Conservation (phyloP, 1,284 basidiomycete genomes). For the Agroathelia rolfsii region DNA sequence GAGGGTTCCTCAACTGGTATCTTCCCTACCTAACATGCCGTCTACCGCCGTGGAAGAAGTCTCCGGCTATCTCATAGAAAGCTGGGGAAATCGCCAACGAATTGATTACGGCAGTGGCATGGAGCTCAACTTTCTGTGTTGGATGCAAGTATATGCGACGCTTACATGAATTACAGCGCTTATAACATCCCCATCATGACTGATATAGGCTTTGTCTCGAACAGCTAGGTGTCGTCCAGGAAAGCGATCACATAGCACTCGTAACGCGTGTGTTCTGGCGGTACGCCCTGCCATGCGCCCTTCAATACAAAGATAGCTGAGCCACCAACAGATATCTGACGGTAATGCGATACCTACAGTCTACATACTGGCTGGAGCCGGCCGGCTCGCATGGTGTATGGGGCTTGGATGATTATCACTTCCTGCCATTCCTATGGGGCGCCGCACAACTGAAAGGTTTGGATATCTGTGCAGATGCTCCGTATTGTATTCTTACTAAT, state of each 20-base stretch:
- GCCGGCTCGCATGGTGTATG: constrained; percentile 97
- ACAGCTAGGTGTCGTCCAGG: constrained; percentile 57
- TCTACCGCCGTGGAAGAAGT: constrained; percentile 55
- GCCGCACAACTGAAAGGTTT: constrained; percentile 72
- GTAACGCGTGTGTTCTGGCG: constrained; percentile 89
- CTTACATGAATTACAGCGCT: too few species aligned
- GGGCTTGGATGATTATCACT: constrained; percentile 98
- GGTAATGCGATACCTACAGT: constrained; percentile 87
- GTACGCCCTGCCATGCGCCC: constrained; percentile 34
- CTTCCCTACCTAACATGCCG: constrained; percentile 52
- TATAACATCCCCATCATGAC: constrained; percentile 2
- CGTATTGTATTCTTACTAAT: too few species aligned
- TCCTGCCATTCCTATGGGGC: constrained; percentile 90
- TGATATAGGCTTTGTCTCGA: constrained; percentile 70
- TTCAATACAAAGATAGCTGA: neutral
- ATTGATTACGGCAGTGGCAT: constrained; percentile 99
- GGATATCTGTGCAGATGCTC: too few species aligned
- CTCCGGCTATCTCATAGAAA: constrained; percentile 73
- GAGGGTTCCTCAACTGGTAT: too few species aligned
- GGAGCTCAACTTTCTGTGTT: constrained; percentile 97
- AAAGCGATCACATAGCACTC: constrained; percentile 66
- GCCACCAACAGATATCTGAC: constrained; percentile 79
- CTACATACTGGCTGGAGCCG: constrained; percentile 95
- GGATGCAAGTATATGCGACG: constrained; percentile 74
- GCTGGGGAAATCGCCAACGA: constrained; percentile 86